Evolutionary conservation across 345 rosid genomes (phyloP), one percentile per base, ranked within the genome.

Genomic region (Euphorbia tirucalli): DNA sequence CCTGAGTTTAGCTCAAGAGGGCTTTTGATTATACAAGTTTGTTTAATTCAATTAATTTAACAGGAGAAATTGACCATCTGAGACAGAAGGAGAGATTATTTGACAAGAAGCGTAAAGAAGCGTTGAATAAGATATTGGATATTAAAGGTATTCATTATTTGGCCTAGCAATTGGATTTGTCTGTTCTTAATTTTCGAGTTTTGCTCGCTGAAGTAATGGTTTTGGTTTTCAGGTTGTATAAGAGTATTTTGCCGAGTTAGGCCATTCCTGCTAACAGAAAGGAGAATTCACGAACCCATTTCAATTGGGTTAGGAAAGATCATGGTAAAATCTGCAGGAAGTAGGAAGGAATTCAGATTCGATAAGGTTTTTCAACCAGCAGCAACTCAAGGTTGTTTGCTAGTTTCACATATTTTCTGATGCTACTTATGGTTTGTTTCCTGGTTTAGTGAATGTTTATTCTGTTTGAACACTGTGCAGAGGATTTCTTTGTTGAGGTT

Each of bases 211-310:
- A 52, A 70, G 41, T 46, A 21, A 7, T 64, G 77, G 48, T 41
- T 75, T 75, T 27, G 56, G 75, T 64, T 74, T 83, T 79, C 91
- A 91, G 98, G 98, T 61, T 80, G 85, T 27, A 93, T 93, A 72
- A 84, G 98, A 64, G 94, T 90, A 52, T 89, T 91, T 79, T 91
- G 97, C 75, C 84, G 98, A 68, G 89, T 91, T 31, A 86, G 93
- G 56, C 97, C 93, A 3, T 83, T 80, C 79, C 69, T 78, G 18
- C 41, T 44, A 16, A 78, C 85, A 4, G 86, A 80, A 37, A 86
- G 71, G 70, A 88, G 87, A 56, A 68, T 77, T 56, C 78, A 31
- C n/a, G 89, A 85, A 71, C 81, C 91, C 21, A 60, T 93, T 32
- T 80, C 82, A 25, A 78, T 68, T 68, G 86, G 76, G 54, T 66